phyloP scores from a whole-genome alignment of 78 protist species.

The Cavenderia fasciculata region DNA sequence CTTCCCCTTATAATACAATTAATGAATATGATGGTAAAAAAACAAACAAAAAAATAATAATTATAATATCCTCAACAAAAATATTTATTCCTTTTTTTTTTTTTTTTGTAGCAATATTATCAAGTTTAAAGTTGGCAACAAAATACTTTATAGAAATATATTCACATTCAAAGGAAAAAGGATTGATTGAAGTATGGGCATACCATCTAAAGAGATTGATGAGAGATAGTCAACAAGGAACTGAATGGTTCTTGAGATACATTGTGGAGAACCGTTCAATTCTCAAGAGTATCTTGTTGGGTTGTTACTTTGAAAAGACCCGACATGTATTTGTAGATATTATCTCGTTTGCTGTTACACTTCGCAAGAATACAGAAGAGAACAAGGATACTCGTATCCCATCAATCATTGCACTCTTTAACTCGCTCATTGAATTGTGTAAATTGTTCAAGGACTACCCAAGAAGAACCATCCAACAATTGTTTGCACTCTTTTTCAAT shows the following conservation, averaged over 20 bases:
- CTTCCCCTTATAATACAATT: background rate
- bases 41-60: too few relatives aligned
- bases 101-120: slow-evolving; percentile 5
- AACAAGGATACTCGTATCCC: background rate
- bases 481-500: slow-evolving; percentile 27
- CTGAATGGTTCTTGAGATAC: slow-evolving; percentile 51
- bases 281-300: background rate
- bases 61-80: too few relatives aligned
- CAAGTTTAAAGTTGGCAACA: slow-evolving; percentile 44
- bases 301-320: slow-evolving; percentile 62
- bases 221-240: slow-evolving; percentile 30
- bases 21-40: slow-evolving; percentile 4
- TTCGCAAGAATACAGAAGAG: slow-evolving; percentile 8
- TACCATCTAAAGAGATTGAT: slow-evolving; percentile 53
- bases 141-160: slow-evolving; percentile 55
- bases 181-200: slow-evolving; percentile 61
- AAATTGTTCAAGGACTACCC: slow-evolving; percentile 38
- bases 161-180: slow-evolving; percentile 58
- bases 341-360: slow-evolving; percentile 16
- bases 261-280: background rate
- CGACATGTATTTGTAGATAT: slow-evolving; percentile 34
- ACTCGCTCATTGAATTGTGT: slow-evolving; percentile 1
- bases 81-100: too few relatives aligned
- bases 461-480: slow-evolving; percentile 26
- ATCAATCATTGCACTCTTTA: background rate